phyloP scores from a whole-genome alignment of 331 rosid species.

The Acacia pycnantha region DNA sequence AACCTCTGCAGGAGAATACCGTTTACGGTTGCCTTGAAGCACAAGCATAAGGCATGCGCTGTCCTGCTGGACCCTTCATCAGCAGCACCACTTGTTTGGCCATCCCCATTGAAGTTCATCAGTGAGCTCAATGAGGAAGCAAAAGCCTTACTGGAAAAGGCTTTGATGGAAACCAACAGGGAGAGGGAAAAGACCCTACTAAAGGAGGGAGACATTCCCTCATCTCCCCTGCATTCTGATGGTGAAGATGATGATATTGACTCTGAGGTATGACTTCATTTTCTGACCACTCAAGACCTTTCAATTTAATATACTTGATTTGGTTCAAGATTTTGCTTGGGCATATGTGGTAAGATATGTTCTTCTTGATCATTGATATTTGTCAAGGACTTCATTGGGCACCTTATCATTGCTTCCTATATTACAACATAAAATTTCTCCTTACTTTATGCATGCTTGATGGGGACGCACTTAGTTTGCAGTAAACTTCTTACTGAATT shows the following conservation, averaged over 20 bases:
- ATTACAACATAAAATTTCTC: neutral
- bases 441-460: neutral
- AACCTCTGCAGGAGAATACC: constrained; percentile 75
- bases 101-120: constrained; percentile 82
- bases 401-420: neutral
- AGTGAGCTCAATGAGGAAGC: constrained; percentile 85
- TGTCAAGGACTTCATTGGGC: neutral
- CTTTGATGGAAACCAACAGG: constrained; percentile 76
- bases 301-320: neutral
- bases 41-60: constrained; percentile 69
- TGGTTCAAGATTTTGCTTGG: neutral
- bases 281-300: constrained; percentile 1
- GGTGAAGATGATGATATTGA: constrained; percentile 51
- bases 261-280: constrained; percentile 56
- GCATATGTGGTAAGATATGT: neutral
- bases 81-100: constrained; percentile 96
- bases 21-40: constrained; percentile 64
- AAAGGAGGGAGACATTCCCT: constrained; percentile 43
- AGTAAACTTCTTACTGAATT: neutral
- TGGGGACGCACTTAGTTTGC: neutral
- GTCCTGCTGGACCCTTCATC: constrained; percentile 77
- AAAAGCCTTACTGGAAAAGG: constrained; percentile 73
- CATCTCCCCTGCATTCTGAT: constrained; percentile 51
- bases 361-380: neutral
- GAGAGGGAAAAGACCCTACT: constrained; percentile 79